Evolutionary conservation across 148 eudicot species (phyloP).

Genomic region (Pouteria glomerata): DNA sequence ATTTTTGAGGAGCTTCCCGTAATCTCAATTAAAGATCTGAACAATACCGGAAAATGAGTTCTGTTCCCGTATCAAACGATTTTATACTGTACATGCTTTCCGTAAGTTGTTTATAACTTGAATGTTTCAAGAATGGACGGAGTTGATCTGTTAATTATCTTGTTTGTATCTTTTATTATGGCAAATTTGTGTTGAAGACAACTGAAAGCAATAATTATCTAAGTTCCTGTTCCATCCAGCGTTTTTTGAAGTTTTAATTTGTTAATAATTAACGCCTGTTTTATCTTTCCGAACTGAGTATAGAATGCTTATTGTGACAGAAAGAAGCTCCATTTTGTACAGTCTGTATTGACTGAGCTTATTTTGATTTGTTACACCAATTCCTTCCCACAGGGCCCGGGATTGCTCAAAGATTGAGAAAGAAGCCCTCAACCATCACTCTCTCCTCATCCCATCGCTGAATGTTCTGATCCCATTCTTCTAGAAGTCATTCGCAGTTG

Average conservation of each 20-base stretch:
- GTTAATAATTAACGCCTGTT: neutral
- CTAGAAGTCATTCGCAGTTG: conserved; percentile 86
- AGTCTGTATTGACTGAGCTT: neutral
- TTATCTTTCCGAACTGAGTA: neutral
- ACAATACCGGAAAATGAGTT: too few relatives aligned
- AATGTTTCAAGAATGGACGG: too few relatives aligned
- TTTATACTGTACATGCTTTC: too few relatives aligned
- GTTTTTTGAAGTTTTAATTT: neutral
- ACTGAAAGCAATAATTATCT: too few relatives aligned
- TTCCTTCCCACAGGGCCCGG: conserved; percentile 95
- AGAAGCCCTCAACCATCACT: conserved; percentile 95
- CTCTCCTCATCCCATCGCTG: conserved; percentile 68
- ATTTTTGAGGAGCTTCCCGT: too few relatives aligned
- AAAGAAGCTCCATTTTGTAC: conserved; percentile 4
- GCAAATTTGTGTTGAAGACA: too few relatives aligned
- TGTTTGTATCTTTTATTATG: too few relatives aligned
- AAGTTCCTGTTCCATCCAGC: too few relatives aligned
- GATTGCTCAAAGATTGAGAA: conserved; percentile 93
- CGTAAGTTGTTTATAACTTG: too few relatives aligned
- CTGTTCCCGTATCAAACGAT: too few relatives aligned
- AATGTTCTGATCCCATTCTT: conserved; percentile 88
- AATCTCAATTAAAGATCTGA: too few relatives aligned
- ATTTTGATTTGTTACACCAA: conserved; percentile 41
- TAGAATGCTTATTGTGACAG: neutral
- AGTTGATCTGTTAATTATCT: too few relatives aligned